Percentiles rank a stretch among this genome's conserved stretches.
Evolutionary conservation across 2,329 filamentous ascomycete genomes (phyloP).

Genomic region (Neofusicoccum cordaticola): DNA sequence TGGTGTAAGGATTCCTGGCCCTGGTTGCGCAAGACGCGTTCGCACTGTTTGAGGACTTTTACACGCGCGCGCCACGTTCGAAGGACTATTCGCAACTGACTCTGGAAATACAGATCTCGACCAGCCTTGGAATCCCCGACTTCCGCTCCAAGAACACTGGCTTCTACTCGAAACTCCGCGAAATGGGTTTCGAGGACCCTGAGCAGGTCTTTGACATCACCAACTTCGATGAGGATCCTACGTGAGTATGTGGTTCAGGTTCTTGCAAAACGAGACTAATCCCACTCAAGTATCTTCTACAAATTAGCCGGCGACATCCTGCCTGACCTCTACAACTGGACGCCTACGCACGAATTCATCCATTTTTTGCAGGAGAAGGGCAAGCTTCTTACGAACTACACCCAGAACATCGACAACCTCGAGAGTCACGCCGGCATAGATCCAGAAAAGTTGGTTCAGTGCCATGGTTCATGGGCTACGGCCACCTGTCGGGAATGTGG

Average conservation of each 20-base stretch:
- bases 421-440: constrained; percentile 82
- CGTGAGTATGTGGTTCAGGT: neutral
- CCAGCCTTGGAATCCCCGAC: constrained; percentile 92
- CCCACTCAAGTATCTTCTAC: constrained; percentile 67
- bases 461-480: constrained; percentile 92
- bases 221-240: constrained; percentile 81
- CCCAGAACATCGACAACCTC: constrained; percentile 97
- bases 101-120: constrained; percentile 63
- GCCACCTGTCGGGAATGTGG: constrained; percentile 84
- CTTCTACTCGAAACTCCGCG: constrained; percentile 79
- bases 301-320: constrained; percentile 87
- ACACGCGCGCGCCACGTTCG: neutral
- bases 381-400: constrained; percentile 94
- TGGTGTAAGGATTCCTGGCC: constrained; percentile 46
- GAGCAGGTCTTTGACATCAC: constrained; percentile 94
- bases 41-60: neutral
- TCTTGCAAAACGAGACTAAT: neutral
- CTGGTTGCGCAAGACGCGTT: constrained; percentile 34
- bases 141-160: constrained; percentile 92
- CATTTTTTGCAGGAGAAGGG: constrained; percentile 79
- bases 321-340: constrained; percentile 74
- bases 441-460: constrained; percentile 83
- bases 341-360: constrained; percentile 93
- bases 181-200: constrained; percentile 75
- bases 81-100: constrained; percentile 25